Conservation (phyloP, 2,329 filamentous ascomycete species). For the Monosporascus sp. region DNA sequence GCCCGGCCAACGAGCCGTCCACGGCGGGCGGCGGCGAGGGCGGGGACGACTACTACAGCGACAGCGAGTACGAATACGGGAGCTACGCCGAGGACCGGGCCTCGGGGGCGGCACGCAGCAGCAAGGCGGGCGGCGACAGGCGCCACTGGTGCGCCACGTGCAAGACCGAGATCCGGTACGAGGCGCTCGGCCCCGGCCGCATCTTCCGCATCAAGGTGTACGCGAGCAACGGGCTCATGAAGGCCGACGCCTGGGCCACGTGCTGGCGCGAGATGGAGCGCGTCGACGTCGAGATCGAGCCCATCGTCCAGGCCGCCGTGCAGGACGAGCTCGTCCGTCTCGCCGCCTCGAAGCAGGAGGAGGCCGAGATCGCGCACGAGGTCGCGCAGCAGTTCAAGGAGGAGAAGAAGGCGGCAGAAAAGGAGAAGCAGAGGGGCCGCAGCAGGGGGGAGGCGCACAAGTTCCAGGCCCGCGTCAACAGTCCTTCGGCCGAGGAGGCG, state of each 20-base stretch:
- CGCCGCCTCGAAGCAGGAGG: slow-evolving; percentile 37
- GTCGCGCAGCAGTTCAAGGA: slow-evolving; percentile 27
- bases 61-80: slow-evolving; percentile 15
- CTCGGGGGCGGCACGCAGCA: neutral
- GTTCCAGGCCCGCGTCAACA: slow-evolving; percentile 1
- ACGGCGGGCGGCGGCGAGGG: slow-evolving; percentile 40
- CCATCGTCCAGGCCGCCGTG: slow-evolving; percentile 57
- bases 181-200: slow-evolving; percentile 47
- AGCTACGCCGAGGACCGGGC: slow-evolving; percentile 3
- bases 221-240: slow-evolving; percentile 92
- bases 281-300: slow-evolving; percentile 89
- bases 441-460: slow-evolving; percentile 4
- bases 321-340: slow-evolving; percentile 57
- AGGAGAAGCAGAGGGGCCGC: slow-evolving; percentile 13
- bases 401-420: slow-evolving; percentile 20
- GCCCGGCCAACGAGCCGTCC: slow-evolving; percentile 47
- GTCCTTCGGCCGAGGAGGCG: slow-evolving; percentile 6
- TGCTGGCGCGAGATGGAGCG: slow-evolving; percentile 98
- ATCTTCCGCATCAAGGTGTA: slow-evolving; percentile 82
- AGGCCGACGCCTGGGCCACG: slow-evolving; percentile 83
- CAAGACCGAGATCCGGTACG: slow-evolving; percentile 48
- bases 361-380: slow-evolving; percentile 25
- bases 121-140: slow-evolving; percentile 18
- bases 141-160: slow-evolving; percentile 55
- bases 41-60: slow-evolving; percentile 39